Percentiles rank a stretch among this genome's conserved stretches.
Evolutionary conservation across 352 stramenopile species (phyloP).

Genomic region (Phytophthora podocarpi): DNA sequence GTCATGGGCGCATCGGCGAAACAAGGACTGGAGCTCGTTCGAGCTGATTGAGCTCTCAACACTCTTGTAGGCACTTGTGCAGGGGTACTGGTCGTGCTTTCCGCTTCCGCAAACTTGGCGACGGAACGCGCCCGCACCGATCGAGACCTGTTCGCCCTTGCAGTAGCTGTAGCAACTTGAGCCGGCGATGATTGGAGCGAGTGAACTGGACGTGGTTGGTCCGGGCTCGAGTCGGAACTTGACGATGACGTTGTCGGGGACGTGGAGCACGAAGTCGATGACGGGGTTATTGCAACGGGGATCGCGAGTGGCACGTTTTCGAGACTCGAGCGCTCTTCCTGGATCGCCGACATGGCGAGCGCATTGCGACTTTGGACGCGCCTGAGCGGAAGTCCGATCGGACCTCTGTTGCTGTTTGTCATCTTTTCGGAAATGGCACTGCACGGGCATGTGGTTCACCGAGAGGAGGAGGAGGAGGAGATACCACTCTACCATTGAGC

Average conservation of each 20-base stretch:
- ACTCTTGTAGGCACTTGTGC: neutral
- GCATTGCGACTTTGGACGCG: slow-evolving; percentile 32
- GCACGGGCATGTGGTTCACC: slow-evolving; percentile 8
- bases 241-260: slow-evolving; percentile 30
- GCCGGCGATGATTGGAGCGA: neutral
- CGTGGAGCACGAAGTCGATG: slow-evolving; percentile 17
- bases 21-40: slow-evolving; percentile 3
- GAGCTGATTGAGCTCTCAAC: slow-evolving; percentile 20
- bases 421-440: slow-evolving; percentile 31
- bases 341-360: slow-evolving; percentile 38
- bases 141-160: neutral
- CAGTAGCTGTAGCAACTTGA: neutral
- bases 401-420: slow-evolving; percentile 27
- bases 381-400: slow-evolving; percentile 30
- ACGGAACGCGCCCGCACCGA: slow-evolving; percentile 17
- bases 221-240: slow-evolving; percentile 25
- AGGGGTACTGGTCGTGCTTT: neutral
- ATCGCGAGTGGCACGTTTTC: slow-evolving; percentile 2
- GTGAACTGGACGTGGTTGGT: neutral
- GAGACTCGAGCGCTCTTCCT: slow-evolving; percentile 30
- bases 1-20: slow-evolving; percentile 4
- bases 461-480: too few relatives aligned
- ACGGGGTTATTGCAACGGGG: neutral
- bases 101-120: slow-evolving; percentile 22
- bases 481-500: too few relatives aligned